A percentile compares a stretch with the other conserved stretches of the same genome.
Conservation (phyloP, 129 eudicot genomes). For the Silybum marianum region DNA sequence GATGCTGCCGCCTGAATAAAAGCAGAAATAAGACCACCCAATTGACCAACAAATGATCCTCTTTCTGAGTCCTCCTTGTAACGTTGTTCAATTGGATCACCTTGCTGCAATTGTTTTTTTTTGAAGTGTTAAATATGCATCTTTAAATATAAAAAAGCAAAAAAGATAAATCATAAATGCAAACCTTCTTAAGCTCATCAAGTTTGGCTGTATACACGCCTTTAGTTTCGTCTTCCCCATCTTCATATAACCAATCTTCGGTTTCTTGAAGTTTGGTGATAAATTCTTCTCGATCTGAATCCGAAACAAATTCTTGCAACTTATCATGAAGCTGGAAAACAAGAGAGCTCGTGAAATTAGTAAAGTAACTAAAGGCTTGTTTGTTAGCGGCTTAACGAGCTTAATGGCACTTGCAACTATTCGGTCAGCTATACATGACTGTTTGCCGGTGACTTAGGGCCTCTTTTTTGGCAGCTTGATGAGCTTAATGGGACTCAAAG, state of each 20-base stretch:
- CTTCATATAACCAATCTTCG: slow-evolving; percentile 98
- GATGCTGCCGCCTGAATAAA: slow-evolving; percentile 78
- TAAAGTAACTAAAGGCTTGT: background rate
- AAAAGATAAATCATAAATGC: background rate
- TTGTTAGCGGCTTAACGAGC: no score
- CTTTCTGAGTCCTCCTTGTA: slow-evolving; percentile 74
- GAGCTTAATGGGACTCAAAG: no score
- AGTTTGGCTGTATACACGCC: slow-evolving; percentile 84
- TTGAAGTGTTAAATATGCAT: background rate
- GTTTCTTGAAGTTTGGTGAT: slow-evolving; percentile 69
- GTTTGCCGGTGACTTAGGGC: no score
- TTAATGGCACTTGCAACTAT: no score
- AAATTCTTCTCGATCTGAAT: slow-evolving; percentile 68
- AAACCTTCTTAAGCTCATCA: slow-evolving; percentile 88
- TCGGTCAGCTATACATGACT: no score
- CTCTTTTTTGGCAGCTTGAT: no score
- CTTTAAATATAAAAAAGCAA: background rate
- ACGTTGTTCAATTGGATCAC: slow-evolving; percentile 85
- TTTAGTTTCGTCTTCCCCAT: slow-evolving; percentile 93
- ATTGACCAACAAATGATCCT: slow-evolving; percentile 56
- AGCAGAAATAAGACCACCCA: slow-evolving; percentile 48
- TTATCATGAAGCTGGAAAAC: slow-evolving; percentile 69
- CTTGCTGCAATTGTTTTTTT: slow-evolving; percentile 49
- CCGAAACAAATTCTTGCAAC: slow-evolving; percentile 69
- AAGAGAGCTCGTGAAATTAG: background rate